Percentiles rank a stretch among this genome's conserved stretches.
Evolutionary conservation across 2,329 filamentous ascomycete species (phyloP).

Genomic region (Bipolaris oryzae): DNA sequence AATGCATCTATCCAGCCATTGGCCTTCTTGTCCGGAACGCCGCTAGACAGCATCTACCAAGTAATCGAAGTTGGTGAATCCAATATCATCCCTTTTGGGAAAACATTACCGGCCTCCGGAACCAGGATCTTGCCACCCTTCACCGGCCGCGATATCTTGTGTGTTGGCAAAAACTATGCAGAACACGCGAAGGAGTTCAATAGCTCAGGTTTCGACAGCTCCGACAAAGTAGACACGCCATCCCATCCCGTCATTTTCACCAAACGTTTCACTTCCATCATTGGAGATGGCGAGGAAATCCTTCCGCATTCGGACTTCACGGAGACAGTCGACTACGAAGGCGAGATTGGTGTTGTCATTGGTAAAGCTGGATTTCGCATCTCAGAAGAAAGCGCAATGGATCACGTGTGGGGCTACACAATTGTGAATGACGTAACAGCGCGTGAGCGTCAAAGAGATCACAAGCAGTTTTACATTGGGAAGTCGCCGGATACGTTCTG

Average conservation of each 20-base stretch:
- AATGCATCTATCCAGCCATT: slow-evolving; percentile 42
- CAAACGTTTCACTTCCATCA: slow-evolving; percentile 60
- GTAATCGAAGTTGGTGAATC: slow-evolving; percentile 57
- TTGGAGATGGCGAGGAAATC: slow-evolving; percentile 57
- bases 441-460: slow-evolving; percentile 41
- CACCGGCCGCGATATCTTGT: slow-evolving; percentile 58
- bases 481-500: slow-evolving; percentile 63
- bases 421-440: slow-evolving; percentile 53
- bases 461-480: slow-evolving; percentile 66
- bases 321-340: slow-evolving; percentile 60
- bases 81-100: slow-evolving; percentile 47
- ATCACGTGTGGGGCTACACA: slow-evolving; percentile 63
- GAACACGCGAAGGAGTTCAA: slow-evolving; percentile 66
- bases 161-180: slow-evolving; percentile 63
- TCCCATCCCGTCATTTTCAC: slow-evolving; percentile 64
- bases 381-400: slow-evolving; percentile 53
- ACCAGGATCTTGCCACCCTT: slow-evolving; percentile 54
- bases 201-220: slow-evolving; percentile 60
- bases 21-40: slow-evolving; percentile 55
- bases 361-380: slow-evolving; percentile 57
- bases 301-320: slow-evolving; percentile 57
- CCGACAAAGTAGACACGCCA: slow-evolving; percentile 60
- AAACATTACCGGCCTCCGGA: slow-evolving; percentile 34
- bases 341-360: slow-evolving; percentile 63
- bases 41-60: slow-evolving; percentile 56